Base-by-base conservation (phyloP, 371 early-diverging fungal species). In the Parasitella parasitica region DNA sequence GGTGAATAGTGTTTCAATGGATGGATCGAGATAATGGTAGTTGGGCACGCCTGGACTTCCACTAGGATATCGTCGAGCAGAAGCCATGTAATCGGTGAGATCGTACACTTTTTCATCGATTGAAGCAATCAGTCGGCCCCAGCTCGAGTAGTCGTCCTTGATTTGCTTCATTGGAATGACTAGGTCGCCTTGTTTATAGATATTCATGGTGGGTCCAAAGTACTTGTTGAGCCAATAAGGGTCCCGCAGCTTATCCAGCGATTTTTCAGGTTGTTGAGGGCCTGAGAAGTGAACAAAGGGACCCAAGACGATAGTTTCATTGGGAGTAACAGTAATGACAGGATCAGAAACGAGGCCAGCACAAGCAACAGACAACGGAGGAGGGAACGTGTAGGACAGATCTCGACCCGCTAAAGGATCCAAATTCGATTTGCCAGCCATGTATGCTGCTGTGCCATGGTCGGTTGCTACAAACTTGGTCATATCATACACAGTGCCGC, bases 401-500 rank as follows among this genome's bases (percentile, higher is more conserved):
- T 88, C 86, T 46, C 80, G 75, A 13, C 88, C 88, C 4, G 86
- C 75, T 22, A 81, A 75, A 39, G 74, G 71, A 26, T 80, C 69
- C 72, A 87, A 67, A 3, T 71, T 75, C 9, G 78, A 80, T 34
- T 72, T 73, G 1, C 75, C 71, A 6, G 82, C 81, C 46, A 76
- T 70, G 35, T 76, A 75, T 6, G 69, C 63, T 1, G 62, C 63
- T 13, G 71, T 67, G 13, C 86, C 87, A 53, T 89, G 89, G 30
- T 87, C 80, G 7, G 70, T 78, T 22, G 81, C 76, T 9, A 84
- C 77, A 72, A 90, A 87, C 35, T 82, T 82, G 18, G 88, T 86
- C 41, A 91, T 76, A 68, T 93, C 92, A 63, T 90, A 94, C 13
- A 92, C 92, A 48, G 82, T 81, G 24, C 94, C 94, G n/a, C 89